A percentile compares a stretch with the other conserved stretches of the same genome.
phyloP scores from a whole-genome alignment of 441 rosid species.

The Euphorbia celastroides region DNA sequence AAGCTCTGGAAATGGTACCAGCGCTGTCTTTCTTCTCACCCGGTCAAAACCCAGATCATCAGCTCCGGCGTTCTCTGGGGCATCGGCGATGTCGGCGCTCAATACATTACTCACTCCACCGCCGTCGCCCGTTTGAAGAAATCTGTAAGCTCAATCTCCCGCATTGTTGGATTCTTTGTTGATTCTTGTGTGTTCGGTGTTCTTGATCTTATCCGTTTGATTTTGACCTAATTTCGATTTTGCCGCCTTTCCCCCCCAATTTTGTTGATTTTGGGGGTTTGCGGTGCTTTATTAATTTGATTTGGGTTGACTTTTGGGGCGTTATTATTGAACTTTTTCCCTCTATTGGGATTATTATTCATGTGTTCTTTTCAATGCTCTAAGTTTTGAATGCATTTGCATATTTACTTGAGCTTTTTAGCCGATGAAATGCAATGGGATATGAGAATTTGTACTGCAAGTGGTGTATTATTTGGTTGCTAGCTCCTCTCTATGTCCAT shows the following conservation, averaged over 20 bases:
- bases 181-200: slow-evolving; percentile 8
- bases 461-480: background rate
- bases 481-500: background rate
- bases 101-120: slow-evolving; percentile 80
- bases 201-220: background rate
- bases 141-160: slow-evolving; percentile 25
- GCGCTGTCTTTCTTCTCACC: slow-evolving; percentile 57
- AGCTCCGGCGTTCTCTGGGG: slow-evolving; percentile 95
- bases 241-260: background rate
- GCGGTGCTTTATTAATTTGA: background rate
- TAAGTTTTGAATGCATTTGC: slow-evolving; percentile 7
- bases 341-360: background rate
- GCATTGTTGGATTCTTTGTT: background rate
- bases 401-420: background rate
- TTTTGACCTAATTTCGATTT: background rate
- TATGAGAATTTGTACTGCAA: background rate
- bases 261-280: slow-evolving; percentile 4
- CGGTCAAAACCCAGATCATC: slow-evolving; percentile 81
- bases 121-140: slow-evolving; percentile 39
- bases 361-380: background rate
- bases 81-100: slow-evolving; percentile 85
- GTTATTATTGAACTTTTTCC: background rate
- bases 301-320: background rate
- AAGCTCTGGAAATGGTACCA: slow-evolving; percentile 94
- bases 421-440: background rate